These are phyloP conservation scores for Trichoderma sp. DNA, from an alignment of 2,329 filamentous ascomycete species.

Conservation along the genomic window DNA sequence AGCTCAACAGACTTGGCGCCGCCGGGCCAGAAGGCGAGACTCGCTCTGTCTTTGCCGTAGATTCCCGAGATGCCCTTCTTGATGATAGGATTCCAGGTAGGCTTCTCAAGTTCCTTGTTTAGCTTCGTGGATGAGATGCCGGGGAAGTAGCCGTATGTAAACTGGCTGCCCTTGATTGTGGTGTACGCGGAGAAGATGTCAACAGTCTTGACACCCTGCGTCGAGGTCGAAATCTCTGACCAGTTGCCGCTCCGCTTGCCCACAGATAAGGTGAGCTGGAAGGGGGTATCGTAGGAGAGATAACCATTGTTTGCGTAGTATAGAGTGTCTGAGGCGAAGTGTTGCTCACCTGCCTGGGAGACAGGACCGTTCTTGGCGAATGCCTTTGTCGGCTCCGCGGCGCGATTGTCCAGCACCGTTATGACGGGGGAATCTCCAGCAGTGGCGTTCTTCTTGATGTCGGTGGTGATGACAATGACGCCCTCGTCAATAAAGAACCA, in stretches of 20 bases:
- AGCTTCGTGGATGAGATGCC: conserved; percentile 19
- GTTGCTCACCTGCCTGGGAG: not conserved
- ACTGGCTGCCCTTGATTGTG: conserved; percentile 12
- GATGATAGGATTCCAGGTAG: conserved; percentile 21
- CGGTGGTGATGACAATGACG: conserved; percentile 22
- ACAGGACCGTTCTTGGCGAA: conserved; percentile 18
- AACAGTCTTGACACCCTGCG: conserved; percentile 18
- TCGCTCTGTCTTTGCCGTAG: conserved; percentile 19
- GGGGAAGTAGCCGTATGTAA: conserved; percentile 24
- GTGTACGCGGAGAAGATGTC: conserved; percentile 26
- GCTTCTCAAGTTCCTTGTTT: conserved; percentile 12
- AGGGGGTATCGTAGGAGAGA: conserved; percentile 22
- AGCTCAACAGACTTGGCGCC: conserved; percentile 21
- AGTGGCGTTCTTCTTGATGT: conserved; percentile 18
- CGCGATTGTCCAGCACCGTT: conserved; percentile 26
- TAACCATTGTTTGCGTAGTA: conserved; percentile 27
- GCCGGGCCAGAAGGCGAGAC: conserved; percentile 27
- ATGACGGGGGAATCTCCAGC: conserved; percentile 18
- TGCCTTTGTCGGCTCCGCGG: conserved; percentile 15
- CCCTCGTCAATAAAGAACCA: conserved; percentile 26
- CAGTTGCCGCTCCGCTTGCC: conserved; percentile 25
- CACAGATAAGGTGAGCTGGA: conserved; percentile 23
- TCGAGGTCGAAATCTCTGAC: conserved; percentile 26
- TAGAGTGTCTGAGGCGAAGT: conserved; percentile 14
- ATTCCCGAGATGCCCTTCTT: conserved; percentile 22